Percentiles rank a stretch among this genome's conserved stretches.
phyloP scores from a whole-genome alignment of 129 eudicot genomes.

The Cynara cardunculus region DNA sequence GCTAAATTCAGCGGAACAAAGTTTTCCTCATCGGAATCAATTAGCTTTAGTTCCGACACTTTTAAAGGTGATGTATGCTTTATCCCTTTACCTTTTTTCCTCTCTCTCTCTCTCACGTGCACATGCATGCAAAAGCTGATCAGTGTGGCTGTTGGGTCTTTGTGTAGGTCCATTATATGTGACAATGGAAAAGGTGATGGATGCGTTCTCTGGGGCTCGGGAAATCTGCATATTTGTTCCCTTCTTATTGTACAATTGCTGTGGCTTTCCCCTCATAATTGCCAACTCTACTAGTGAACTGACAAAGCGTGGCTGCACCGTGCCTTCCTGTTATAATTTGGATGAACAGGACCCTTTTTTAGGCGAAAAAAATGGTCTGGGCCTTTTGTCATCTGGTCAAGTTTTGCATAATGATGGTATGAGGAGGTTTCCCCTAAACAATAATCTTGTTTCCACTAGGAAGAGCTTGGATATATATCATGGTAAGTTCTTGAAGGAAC shows the following conservation, averaged over 20 bases:
- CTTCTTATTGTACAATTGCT: slow-evolving; percentile 72
- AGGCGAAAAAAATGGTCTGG: slow-evolving; percentile 65
- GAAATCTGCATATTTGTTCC: slow-evolving; percentile 86
- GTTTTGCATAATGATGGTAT: slow-evolving; percentile 20
- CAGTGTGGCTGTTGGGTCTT: slow-evolving; percentile 7
- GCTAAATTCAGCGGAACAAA: slow-evolving; percentile 86
- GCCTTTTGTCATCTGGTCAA: slow-evolving; percentile 52
- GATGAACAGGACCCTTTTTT: slow-evolving; percentile 41
- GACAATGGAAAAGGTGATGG: slow-evolving; percentile 87
- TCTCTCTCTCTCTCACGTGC: not conserved
- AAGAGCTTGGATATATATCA: slow-evolving; percentile 27
- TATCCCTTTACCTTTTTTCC: not conserved
- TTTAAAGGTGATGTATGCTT: slow-evolving; percentile 41
- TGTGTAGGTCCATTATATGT: slow-evolving; percentile 64
- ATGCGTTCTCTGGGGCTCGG: slow-evolving; percentile 87
- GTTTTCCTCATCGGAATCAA: slow-evolving; percentile 66
- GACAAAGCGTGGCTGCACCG: slow-evolving; percentile 42
- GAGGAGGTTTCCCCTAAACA: slow-evolving; percentile 25
- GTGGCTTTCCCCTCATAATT: slow-evolving; percentile 67
- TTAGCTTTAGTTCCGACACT: slow-evolving; percentile 51
- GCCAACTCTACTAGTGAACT: slow-evolving; percentile 52
- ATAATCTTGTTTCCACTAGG: slow-evolving; percentile 41
- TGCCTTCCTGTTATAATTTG: slow-evolving; percentile 80
- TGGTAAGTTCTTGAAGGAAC: slow-evolving; percentile 18
- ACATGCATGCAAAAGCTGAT: slow-evolving; percentile 17